Evolutionary conservation across 2,329 filamentous ascomycete genomes (phyloP).

Genomic region (Chaetothyriales sp.): DNA sequence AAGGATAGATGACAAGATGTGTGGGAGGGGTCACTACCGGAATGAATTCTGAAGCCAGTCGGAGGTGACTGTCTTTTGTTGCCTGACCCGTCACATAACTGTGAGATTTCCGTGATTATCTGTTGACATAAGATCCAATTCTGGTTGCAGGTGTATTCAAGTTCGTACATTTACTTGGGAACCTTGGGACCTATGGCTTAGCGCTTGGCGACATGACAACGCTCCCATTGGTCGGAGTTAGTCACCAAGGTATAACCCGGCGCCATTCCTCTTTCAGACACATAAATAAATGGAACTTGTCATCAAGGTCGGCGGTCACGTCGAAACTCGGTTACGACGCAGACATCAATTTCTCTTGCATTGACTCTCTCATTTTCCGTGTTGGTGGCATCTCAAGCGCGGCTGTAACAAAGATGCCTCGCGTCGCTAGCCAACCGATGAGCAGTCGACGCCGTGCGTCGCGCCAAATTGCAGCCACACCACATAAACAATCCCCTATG

Average conservation of each 20-base stretch:
- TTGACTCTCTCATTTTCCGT: background rate
- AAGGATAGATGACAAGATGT: no score
- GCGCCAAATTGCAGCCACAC: constrained; percentile 33
- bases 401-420: constrained; percentile 36
- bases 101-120: no score
- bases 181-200: no score
- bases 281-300: background rate
- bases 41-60: background rate
- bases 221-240: background rate
- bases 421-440: constrained; percentile 30
- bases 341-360: background rate
- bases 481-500: constrained; percentile 38
- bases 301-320: background rate
- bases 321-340: background rate
- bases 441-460: constrained; percentile 29
- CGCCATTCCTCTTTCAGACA: background rate
- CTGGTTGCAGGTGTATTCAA: no score
- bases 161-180: no score
- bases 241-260: background rate
- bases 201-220: background rate
- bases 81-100: no score
- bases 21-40: background rate
- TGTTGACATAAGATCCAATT: no score
- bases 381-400: constrained; percentile 16
- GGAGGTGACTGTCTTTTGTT: no score